A percentile compares a stretch with the other conserved stretches of the same genome.
Evolutionary conservation across 2,329 filamentous ascomycete species (phyloP).

Genomic region (Verticillium tricorpus): DNA sequence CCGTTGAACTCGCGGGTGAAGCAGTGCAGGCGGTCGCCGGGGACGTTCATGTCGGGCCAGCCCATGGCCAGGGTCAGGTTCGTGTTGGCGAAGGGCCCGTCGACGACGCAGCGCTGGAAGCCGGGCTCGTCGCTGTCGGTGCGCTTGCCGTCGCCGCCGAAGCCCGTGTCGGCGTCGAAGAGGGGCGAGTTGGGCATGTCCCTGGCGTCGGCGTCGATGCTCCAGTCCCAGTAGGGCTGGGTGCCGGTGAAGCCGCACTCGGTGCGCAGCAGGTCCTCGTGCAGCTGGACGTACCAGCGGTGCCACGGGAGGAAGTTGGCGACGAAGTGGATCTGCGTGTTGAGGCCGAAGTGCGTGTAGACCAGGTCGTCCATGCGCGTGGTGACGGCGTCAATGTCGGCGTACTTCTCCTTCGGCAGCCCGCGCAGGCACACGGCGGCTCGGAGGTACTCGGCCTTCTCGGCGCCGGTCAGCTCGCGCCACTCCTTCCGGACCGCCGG

Average conservation of each 20-base stretch:
- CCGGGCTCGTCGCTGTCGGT: slow-evolving; percentile 11
- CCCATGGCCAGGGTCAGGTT: slow-evolving; percentile 12
- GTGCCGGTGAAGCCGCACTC: slow-evolving; percentile 25
- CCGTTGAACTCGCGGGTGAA: slow-evolving; percentile 15
- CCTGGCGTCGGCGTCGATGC: slow-evolving; percentile 15
- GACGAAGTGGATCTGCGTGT: slow-evolving; percentile 14
- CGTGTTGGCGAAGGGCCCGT: slow-evolving; percentile 17
- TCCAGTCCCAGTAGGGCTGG: slow-evolving; percentile 29
- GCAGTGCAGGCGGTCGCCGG: slow-evolving; percentile 13
- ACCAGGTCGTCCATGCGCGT: slow-evolving; percentile 15
- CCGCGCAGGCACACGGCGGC: slow-evolving; percentile 12
- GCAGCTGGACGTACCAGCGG: slow-evolving; percentile 23
- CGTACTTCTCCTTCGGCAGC: slow-evolving; percentile 11
- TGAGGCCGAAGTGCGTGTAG: slow-evolving; percentile 12
- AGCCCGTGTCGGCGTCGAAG: slow-evolving; percentile 25
- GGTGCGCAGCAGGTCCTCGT: slow-evolving; percentile 22
- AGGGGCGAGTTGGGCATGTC: slow-evolving; percentile 18
- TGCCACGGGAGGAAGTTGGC: slow-evolving; percentile 30
- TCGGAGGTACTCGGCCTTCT: slow-evolving; percentile 14
- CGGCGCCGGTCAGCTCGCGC: slow-evolving; percentile 12
- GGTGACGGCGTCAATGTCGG: slow-evolving; percentile 8
- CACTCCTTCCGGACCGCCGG: slow-evolving; percentile 14
- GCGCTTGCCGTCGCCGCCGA: slow-evolving; percentile 21
- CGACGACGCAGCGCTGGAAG: slow-evolving; percentile 15
- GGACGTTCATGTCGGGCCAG: slow-evolving; percentile 12